A percentile compares a stretch with the other conserved stretches of the same genome.
phyloP scores from a whole-genome alignment of 345 rosid species.

The Pistacia vera region DNA sequence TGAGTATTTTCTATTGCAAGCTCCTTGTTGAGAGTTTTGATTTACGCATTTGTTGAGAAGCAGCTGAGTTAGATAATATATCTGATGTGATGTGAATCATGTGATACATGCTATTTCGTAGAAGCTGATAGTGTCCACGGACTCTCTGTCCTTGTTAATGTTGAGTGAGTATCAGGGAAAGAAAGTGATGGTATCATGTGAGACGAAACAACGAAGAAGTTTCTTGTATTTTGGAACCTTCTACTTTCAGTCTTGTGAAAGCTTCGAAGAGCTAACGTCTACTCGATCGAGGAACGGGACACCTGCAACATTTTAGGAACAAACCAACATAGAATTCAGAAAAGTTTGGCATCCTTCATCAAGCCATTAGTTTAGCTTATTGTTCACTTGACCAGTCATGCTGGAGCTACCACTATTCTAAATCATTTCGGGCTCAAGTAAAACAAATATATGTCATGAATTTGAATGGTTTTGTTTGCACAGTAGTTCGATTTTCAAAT shows the following conservation, averaged over 20 bases:
- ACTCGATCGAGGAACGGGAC: background rate
- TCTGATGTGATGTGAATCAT: background rate
- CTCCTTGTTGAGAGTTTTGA: too few relatives aligned
- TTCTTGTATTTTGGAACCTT: slow-evolving; percentile 17
- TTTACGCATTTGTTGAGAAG: too few relatives aligned
- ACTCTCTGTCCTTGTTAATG: background rate
- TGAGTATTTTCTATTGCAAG: too few relatives aligned
- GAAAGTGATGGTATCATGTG: background rate
- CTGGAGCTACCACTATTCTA: too few relatives aligned
- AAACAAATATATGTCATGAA: too few relatives aligned
- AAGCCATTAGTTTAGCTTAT: background rate
- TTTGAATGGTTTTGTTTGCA: too few relatives aligned
- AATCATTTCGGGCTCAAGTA: too few relatives aligned
- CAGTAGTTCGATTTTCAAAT: too few relatives aligned
- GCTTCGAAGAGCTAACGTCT: slow-evolving; percentile 2
- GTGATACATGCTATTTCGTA: background rate
- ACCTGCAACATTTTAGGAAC: background rate
- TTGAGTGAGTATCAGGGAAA: background rate
- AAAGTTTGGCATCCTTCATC: background rate
- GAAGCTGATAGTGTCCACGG: background rate
- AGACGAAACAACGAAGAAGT: slow-evolving; percentile 21
- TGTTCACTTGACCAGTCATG: background rate
- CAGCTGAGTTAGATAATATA: too few relatives aligned
- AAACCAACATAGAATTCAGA: background rate
- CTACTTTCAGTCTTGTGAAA: background rate